Conservation (phyloP, 192 early-diverging fungal genomes). For the Coemansia sp. region DNA sequence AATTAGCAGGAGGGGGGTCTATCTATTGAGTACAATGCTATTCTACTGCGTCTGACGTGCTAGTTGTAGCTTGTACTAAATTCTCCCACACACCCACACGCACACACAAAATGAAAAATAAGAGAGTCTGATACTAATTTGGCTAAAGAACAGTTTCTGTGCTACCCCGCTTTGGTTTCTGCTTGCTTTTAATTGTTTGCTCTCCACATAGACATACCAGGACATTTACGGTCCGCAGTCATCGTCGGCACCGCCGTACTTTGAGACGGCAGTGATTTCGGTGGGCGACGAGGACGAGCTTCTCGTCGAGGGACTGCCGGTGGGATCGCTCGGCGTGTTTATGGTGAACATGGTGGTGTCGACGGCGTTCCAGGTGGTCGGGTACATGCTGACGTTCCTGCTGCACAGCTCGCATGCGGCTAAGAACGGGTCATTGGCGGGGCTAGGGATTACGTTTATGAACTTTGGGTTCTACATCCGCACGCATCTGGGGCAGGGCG, state of each 20-base stretch:
- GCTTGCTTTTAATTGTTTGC: background rate
- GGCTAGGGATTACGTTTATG: constrained; percentile 79
- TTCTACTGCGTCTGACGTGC: constrained; percentile 12
- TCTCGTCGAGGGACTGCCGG: constrained; percentile 87
- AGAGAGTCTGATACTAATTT: too few relatives aligned
- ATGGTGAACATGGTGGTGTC: constrained; percentile 79
- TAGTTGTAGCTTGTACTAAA: too few relatives aligned
- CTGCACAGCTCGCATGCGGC: constrained; percentile 89
- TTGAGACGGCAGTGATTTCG: constrained; percentile 73
- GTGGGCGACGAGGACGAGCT: constrained; percentile 81
- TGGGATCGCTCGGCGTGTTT: constrained; percentile 74
- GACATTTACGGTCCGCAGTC: constrained; percentile 69
- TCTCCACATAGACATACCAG: constrained; percentile 57
- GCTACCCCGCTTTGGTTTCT: background rate
- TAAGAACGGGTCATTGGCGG: constrained; percentile 73
- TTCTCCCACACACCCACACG: background rate
- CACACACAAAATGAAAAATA: too few relatives aligned
- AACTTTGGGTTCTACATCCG: constrained; percentile 74
- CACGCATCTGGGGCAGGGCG: constrained; percentile 49
- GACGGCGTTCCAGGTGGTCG: constrained; percentile 75
- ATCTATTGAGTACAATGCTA: background rate
- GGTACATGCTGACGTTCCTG: constrained; percentile 89
- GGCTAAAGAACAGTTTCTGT: too few relatives aligned
- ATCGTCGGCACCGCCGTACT: constrained; percentile 62
- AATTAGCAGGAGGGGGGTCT: background rate